Conservation (phyloP, 768 basidiomycete species). For the Tulasnella calospora region DNA sequence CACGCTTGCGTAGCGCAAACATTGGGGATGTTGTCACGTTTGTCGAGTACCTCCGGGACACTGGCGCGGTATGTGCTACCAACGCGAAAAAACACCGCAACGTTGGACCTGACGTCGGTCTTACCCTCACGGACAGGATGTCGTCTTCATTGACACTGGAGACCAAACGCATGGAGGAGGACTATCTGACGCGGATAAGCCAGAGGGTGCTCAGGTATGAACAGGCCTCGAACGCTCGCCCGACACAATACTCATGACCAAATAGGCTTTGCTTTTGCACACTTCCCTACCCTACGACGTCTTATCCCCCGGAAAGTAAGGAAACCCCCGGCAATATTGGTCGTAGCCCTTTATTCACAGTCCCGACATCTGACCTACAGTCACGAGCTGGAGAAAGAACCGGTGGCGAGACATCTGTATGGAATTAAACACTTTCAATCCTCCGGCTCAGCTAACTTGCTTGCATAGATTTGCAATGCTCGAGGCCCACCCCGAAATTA, state of each 20-base stretch:
- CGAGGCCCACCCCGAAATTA: not conserved
- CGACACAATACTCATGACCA: no score
- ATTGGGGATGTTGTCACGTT: slow-evolving; percentile 22
- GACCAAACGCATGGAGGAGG: slow-evolving; percentile 22
- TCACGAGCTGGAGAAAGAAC: slow-evolving; percentile 15
- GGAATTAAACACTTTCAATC: not conserved
- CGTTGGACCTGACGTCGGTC: not conserved
- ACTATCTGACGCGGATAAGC: slow-evolving; percentile 13
- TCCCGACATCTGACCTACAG: not conserved
- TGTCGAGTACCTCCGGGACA: not conserved
- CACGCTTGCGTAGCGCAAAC: not conserved
- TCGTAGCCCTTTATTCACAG: not conserved
- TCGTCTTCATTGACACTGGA: slow-evolving; percentile 16
- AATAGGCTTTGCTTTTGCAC: not conserved
- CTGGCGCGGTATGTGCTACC: not conserved
- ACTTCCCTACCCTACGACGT: slow-evolving; percentile 10
- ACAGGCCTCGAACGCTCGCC: not conserved
- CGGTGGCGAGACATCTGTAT: slow-evolving; percentile 8
- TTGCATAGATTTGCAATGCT: not conserved
- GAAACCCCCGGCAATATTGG: not conserved
- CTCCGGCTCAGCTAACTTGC: not conserved
- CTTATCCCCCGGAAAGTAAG: slow-evolving; percentile 16
- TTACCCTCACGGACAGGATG: not conserved
- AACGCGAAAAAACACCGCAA: no score
- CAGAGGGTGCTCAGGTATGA: not conserved